phyloP scores from a whole-genome alignment of 78 protist species.

The Parvularia atlantis region DNA sequence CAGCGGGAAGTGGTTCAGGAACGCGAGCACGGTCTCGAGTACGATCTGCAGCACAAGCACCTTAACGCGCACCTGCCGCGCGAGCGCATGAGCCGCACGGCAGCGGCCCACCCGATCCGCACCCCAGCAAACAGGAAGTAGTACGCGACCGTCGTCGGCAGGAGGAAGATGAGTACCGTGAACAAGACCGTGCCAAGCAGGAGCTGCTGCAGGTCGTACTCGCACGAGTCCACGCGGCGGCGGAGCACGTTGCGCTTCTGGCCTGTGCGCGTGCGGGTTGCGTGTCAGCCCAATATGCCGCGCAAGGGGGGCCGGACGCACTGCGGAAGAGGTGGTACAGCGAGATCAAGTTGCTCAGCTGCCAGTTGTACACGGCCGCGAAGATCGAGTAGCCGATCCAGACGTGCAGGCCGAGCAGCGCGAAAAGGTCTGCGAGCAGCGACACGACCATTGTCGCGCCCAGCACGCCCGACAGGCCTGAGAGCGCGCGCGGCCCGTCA shows the following conservation, averaged over 20 bases:
- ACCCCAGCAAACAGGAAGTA: conserved; percentile 33
- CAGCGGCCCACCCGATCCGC: neutral
- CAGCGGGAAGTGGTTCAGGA: neutral
- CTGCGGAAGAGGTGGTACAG: conserved; percentile 45
- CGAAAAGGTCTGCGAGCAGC: conserved; percentile 31
- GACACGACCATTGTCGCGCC: conserved; percentile 39
- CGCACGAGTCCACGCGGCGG: conserved; percentile 43
- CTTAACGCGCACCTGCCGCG: too few species aligned
- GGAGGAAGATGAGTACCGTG: conserved; percentile 41
- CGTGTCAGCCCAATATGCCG: too few species aligned
- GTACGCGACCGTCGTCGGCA: conserved; percentile 46
- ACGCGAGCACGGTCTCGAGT: neutral
- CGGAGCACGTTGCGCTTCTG: conserved; percentile 43
- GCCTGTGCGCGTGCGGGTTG: too few species aligned
- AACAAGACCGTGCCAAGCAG: conserved; percentile 57
- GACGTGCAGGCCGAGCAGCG: conserved; percentile 43
- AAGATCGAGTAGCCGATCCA: conserved; percentile 34
- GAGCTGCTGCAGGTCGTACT: conserved; percentile 43
- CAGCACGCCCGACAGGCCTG: neutral
- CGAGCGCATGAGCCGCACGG: too few species aligned
- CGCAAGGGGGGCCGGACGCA: too few species aligned
- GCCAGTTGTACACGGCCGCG: conserved; percentile 39
- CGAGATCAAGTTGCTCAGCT: conserved; percentile 26
- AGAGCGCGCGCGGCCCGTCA: too few species aligned
- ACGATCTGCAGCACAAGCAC: too few species aligned